phyloP scores from a whole-genome alignment of 2,329 filamentous ascomycete species.

The Fusarium redolens region DNA sequence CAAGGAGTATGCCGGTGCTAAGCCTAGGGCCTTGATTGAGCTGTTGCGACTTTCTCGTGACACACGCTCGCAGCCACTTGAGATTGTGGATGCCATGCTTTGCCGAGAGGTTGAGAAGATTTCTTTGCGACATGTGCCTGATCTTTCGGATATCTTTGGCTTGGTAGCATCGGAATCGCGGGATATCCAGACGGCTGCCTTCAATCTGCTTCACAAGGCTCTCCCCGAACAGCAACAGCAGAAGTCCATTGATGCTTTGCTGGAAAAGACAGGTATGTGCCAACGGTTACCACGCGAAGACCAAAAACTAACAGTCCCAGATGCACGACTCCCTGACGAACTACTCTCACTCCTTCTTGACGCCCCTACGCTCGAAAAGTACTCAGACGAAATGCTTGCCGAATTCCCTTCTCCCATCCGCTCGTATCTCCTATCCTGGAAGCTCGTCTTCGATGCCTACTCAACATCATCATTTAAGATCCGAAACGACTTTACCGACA shows the following conservation, averaged over 20 bases:
- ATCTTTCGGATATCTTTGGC: slow-evolving; percentile 77
- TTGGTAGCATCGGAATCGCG: slow-evolving; percentile 80
- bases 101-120: slow-evolving; percentile 75
- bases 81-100: slow-evolving; percentile 80
- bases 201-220: slow-evolving; percentile 81
- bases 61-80: slow-evolving; percentile 70
- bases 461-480: slow-evolving; percentile 82
- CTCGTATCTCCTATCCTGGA: slow-evolving; percentile 89
- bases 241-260: slow-evolving; percentile 78
- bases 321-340: slow-evolving; percentile 82
- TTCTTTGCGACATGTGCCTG: slow-evolving; percentile 69
- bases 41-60: slow-evolving; percentile 68
- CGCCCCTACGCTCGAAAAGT: slow-evolving; percentile 75
- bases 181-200: slow-evolving; percentile 82
- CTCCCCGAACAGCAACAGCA: slow-evolving; percentile 84
- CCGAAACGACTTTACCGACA: slow-evolving; percentile 81
- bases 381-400: slow-evolving; percentile 73
- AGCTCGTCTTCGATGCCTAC: slow-evolving; percentile 89
- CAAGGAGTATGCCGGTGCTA: slow-evolving; percentile 65
- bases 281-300: fast-evolving
- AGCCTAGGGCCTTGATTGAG: slow-evolving; percentile 69
- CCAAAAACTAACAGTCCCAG: slow-evolving; percentile 44
- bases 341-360: slow-evolving; percentile 86
- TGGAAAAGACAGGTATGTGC: slow-evolving; percentile 71
- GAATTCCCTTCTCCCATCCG: slow-evolving; percentile 77